A percentile compares a stretch with the other conserved stretches of the same genome.
phyloP scores from a whole-genome alignment of 768 basidiomycete species.

The Pulveroboletus sp. region DNA sequence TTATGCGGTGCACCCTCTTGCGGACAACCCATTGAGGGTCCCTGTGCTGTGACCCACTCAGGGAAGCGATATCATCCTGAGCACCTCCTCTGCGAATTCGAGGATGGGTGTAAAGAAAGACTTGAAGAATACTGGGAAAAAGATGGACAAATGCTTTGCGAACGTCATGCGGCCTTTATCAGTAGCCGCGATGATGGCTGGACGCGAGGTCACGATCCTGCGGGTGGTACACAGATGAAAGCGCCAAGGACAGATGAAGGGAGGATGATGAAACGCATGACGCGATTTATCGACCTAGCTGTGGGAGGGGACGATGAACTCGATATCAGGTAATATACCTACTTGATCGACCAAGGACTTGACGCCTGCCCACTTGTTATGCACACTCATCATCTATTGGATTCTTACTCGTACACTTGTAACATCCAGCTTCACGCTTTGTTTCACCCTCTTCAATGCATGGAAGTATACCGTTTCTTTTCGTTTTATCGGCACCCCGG shows the following conservation, averaged over 20 bases:
- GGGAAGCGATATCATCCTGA: constrained; percentile 85
- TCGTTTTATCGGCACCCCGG: constrained; percentile 14
- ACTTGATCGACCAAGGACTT: constrained; percentile 17
- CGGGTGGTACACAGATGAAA: constrained; percentile 5
- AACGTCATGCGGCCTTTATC: constrained; percentile 56
- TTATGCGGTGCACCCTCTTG: constrained; percentile 76
- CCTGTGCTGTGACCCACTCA: constrained; percentile 82
- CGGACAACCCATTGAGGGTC: constrained; percentile 88
- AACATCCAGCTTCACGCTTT: constrained; percentile 14
- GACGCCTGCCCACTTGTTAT: background rate
- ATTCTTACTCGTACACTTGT: constrained; percentile 18
- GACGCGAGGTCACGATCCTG: constrained; percentile 15
- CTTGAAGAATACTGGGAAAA: constrained; percentile 88
- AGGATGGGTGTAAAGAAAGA: constrained; percentile 47
- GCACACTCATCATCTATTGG: constrained; percentile 17
- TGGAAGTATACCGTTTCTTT: constrained; percentile 21
- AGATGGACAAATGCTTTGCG: constrained; percentile 81
- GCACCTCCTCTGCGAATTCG: constrained; percentile 79
- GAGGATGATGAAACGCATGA: constrained; percentile 71
- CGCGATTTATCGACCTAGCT: constrained; percentile 72
- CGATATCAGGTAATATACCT: constrained; percentile 30
- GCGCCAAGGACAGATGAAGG: constrained; percentile 31
- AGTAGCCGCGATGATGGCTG: constrained; percentile 22
- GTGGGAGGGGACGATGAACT: constrained; percentile 25
- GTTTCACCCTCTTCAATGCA: constrained; percentile 15